Evolutionary conservation across 1,284 basidiomycete species (phyloP).

Genomic region (Cystobasidium slooffiae): DNA sequence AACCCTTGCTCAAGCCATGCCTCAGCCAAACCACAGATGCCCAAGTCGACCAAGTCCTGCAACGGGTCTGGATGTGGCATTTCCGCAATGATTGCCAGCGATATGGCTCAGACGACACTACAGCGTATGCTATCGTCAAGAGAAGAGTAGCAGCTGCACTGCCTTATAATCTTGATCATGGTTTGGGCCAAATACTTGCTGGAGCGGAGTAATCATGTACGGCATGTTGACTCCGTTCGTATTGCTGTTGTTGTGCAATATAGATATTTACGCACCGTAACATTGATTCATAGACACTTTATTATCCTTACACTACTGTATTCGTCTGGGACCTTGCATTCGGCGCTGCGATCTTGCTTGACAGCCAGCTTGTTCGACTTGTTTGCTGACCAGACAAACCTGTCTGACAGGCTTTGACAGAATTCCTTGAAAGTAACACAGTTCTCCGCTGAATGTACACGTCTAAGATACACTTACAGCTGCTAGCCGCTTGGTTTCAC

Average conservation of each 20-base stretch:
- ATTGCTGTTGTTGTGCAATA: not conserved
- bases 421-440: no score
- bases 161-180: slow-evolving; percentile 3
- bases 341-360: no score
- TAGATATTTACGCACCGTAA: no score
- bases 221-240: not conserved
- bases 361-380: no score
- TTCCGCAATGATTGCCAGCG: not conserved
- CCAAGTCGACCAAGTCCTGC: slow-evolving; percentile 12
- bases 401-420: no score
- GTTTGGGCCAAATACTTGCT: slow-evolving; percentile 1
- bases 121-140: not conserved
- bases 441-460: no score
- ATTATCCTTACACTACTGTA: no score
- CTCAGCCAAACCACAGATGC: not conserved
- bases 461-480: no score
- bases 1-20: slow-evolving; percentile 18
- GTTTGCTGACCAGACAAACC: no score
- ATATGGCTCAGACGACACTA: not conserved
- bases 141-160: slow-evolving; percentile 1
- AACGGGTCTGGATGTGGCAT: slow-evolving; percentile 23
- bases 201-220: slow-evolving; percentile 16
- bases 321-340: no score
- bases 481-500: no score
- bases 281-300: no score